Percentiles rank a stretch among this genome's conserved stretches.
These are phyloP conservation scores for Penicillium bovifimosum DNA, from an alignment of 495 filamentous ascomycete genomes.

Conservation along the genomic window DNA sequence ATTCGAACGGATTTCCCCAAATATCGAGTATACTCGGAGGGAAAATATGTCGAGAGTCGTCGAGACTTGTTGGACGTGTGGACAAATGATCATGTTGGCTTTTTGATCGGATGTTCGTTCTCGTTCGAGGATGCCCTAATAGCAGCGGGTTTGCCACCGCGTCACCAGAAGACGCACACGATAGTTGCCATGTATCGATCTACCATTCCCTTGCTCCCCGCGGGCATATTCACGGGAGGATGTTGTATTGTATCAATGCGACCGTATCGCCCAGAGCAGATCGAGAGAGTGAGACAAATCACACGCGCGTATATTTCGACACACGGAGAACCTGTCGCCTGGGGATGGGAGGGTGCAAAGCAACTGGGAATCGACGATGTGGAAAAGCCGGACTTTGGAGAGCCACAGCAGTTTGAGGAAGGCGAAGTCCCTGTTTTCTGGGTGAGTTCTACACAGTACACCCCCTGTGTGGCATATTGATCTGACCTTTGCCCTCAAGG, in stretches of 20 bases:
- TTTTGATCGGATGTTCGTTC: constrained; percentile 55
- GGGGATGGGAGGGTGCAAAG: constrained; percentile 50
- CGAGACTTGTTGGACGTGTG: constrained; percentile 41
- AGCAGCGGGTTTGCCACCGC: constrained; percentile 38
- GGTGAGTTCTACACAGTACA: constrained; percentile 13
- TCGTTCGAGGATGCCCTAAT: constrained; percentile 48
- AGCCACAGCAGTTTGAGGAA: constrained; percentile 30
- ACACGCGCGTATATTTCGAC: constrained; percentile 41
- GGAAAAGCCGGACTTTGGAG: constrained; percentile 40
- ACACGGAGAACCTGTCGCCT: constrained; percentile 55
- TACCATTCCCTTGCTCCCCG: constrained; percentile 40
- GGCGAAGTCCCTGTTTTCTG: constrained; percentile 52
- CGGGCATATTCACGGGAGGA: constrained; percentile 47
- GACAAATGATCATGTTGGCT: constrained; percentile 47
- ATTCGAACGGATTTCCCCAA: constrained; percentile 48
- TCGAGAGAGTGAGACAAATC: constrained; percentile 44
- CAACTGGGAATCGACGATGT: constrained; percentile 44
- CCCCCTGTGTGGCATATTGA: neutral
- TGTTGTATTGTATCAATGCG: constrained; percentile 52
- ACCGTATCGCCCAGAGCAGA: constrained; percentile 39
- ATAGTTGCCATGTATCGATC: constrained; percentile 53
- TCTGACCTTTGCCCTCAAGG: constrained; percentile 21
- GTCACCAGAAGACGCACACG: constrained; percentile 32
- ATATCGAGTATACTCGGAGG: constrained; percentile 48
- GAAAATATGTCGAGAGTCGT: constrained; percentile 17